Evolutionary conservation across 2,329 filamentous ascomycete species (phyloP).

Genomic region (Gaeumannomyces tritici): DNA sequence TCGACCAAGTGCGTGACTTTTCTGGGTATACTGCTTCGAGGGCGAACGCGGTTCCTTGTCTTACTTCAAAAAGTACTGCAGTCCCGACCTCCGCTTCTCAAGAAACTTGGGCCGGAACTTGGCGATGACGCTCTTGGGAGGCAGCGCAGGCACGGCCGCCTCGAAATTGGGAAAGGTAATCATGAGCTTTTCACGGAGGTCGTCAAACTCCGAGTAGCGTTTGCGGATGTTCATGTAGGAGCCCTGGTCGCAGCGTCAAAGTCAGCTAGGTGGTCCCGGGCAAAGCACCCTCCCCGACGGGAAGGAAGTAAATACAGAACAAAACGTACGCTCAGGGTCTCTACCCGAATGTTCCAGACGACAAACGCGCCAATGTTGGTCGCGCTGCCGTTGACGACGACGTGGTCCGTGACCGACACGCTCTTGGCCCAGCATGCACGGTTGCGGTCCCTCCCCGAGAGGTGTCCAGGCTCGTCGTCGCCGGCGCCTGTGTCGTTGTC

Average conservation of each 20-base stretch:
- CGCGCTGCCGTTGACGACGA: conserved; percentile 45
- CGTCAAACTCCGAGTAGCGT: conserved; percentile 90
- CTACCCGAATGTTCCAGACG: conserved; percentile 84
- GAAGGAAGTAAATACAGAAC: neutral
- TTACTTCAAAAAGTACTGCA: conserved; percentile 91
- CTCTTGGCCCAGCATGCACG: conserved; percentile 56
- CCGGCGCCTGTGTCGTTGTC: conserved; percentile 49
- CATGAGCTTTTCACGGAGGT: conserved; percentile 63
- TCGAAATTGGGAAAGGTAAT: conserved; percentile 76
- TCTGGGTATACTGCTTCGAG: conserved; percentile 24
- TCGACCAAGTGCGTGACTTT: conserved; percentile 52
- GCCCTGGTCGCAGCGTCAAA: conserved; percentile 28
- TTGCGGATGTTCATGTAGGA: conserved; percentile 54
- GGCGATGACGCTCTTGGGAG: conserved; percentile 84
- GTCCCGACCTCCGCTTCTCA: conserved; percentile 69
- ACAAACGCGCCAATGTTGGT: conserved; percentile 77
- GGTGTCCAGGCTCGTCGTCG: neutral
- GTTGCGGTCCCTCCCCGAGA: conserved; percentile 26
- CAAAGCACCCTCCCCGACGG: neutral
- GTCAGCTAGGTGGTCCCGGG: neutral
- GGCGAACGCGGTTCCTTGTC: conserved; percentile 20
- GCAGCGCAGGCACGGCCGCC: conserved; percentile 78
- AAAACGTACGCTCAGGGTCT: conserved; percentile 66
- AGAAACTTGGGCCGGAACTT: conserved; percentile 79
- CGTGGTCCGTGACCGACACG: conserved; percentile 48